Conservation (phyloP, 352 stramenopile species). For the Lagenidium sp. region DNA sequence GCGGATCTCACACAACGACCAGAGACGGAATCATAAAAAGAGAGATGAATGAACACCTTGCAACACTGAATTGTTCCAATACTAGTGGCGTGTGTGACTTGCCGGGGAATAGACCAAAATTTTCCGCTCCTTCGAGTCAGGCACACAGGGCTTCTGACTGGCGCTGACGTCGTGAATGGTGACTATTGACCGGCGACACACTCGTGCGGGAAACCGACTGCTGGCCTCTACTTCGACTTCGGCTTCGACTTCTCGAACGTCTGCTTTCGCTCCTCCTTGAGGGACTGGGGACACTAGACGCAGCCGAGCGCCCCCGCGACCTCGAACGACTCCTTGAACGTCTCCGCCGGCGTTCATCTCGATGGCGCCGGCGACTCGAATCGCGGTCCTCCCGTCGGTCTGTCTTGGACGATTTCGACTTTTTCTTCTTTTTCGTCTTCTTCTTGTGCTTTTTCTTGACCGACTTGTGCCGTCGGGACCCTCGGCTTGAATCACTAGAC, state of each 20-base stretch:
- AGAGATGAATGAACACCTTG: too few species aligned
- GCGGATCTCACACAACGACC: conserved; percentile 20
- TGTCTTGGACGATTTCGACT: conserved; percentile 1
- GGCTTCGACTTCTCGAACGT: not conserved
- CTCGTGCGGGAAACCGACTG: too few species aligned
- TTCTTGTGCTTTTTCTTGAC: conserved; percentile 12
- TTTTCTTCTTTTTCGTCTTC: conserved; percentile 20
- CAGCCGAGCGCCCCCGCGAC: too few species aligned
- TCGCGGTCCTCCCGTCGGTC: conserved; percentile 8
- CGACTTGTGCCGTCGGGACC: conserved; percentile 1
- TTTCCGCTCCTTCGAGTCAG: too few species aligned
- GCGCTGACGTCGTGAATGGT: not conserved
- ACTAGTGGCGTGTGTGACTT: too few species aligned
- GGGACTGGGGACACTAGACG: too few species aligned
- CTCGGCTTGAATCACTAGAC: conserved; percentile 3
- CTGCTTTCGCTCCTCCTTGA: conserved; percentile 1
- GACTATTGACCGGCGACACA: too few species aligned
- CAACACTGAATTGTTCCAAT: too few species aligned
- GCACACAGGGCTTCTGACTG: too few species aligned
- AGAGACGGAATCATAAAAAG: too few species aligned
- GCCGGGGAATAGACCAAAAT: too few species aligned
- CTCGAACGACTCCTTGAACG: not conserved
- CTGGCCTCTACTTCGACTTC: not conserved
- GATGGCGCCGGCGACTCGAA: not conserved
- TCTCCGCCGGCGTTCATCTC: not conserved